Evolutionary conservation across 441 rosid genomes (phyloP), one percentile per base, ranked within the genome.

Genomic region (Manihot esculenta): DNA sequence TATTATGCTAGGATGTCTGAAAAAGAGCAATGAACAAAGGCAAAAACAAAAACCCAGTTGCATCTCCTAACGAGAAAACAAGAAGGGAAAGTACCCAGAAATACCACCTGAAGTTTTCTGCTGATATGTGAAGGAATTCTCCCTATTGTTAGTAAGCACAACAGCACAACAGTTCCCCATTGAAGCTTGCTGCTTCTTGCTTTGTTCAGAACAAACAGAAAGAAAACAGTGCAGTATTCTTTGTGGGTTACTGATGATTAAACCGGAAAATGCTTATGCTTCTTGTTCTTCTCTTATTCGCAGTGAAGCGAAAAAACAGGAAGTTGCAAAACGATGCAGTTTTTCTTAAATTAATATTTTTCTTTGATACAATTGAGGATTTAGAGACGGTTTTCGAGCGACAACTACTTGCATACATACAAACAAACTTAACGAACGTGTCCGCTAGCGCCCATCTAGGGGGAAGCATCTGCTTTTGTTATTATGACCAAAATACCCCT

Each of bases 231-330:
- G 7, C 15, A 0, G 27, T 38, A 4, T 8, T 8, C 30, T 23
- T 55, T 10, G 30, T 55, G 17, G 30, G 59, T 5, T 23, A 30
- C 35, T 30, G 35, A 30, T 30, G 35, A 30, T 30, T 30, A 30
- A 30, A 30, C 2, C 2, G 35, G 35, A 30, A 30, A 30, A 30
- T 30, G 35, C 35, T 30, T 30, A 12, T 55, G 30, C 59, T 21
- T 3, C 59, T 33, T 17, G 44, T n/a, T 60, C 23, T 23, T 64
- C 15, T 64, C 9, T 45, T 26, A 23, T 26, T 64, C 23, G 10
- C 6, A 64, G 54, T 64, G 68, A 47, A 47, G 53, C 67, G 38
- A 17, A 64, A 64, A 55, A 62, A 62, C 66, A 47, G 15, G 12
- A 47, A 45, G 55, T 45, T 55, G 47, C 13, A 64, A 47, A 64